These are phyloP conservation scores for Paratrypanosoma confusum DNA, from an alignment of 208 protist species.

Conservation along the genomic window DNA sequence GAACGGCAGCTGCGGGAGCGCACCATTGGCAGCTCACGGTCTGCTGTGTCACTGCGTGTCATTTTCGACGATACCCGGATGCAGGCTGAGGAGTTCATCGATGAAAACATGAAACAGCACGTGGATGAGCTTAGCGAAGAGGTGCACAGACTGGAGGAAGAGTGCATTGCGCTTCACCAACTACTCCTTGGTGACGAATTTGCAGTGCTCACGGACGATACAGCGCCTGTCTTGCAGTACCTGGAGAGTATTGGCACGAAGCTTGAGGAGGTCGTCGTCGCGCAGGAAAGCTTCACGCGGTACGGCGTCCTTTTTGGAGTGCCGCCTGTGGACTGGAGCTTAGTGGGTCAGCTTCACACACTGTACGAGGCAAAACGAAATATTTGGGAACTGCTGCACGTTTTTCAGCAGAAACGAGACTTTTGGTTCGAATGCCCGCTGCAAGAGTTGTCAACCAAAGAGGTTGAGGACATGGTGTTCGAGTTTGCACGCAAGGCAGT, in stretches of 20 bases:
- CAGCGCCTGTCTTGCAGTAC: conserved; percentile 78
- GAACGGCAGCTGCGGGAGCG: conserved; percentile 84
- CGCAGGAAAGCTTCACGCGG: conserved; percentile 54
- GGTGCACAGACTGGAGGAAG: conserved; percentile 75
- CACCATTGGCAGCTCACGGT: conserved; percentile 61
- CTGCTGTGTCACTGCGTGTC: conserved; percentile 57
- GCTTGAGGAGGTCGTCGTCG: conserved; percentile 54
- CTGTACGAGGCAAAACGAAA: conserved; percentile 67
- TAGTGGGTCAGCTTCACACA: conserved; percentile 37
- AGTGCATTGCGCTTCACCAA: conserved; percentile 72
- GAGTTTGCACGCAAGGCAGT: conserved; percentile 54
- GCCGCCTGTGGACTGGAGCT: conserved; percentile 70
- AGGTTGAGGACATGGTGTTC: conserved; percentile 83
- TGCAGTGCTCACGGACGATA: conserved; percentile 58
- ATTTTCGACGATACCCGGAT: conserved; percentile 75
- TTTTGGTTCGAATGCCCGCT: conserved; percentile 77
- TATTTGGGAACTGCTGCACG: conserved; percentile 69
- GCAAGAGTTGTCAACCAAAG: conserved; percentile 66
- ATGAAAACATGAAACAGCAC: conserved; percentile 69
- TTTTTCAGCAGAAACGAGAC: conserved; percentile 72
- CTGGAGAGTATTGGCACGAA: conserved; percentile 69
- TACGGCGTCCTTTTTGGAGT: conserved; percentile 83
- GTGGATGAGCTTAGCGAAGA: conserved; percentile 54
- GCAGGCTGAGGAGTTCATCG: conserved; percentile 82
- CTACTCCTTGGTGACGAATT: conserved; percentile 85